These are phyloP conservation scores for Haplographium delicatum DNA, from an alignment of 495 filamentous ascomycete species.

Conservation along the genomic window DNA sequence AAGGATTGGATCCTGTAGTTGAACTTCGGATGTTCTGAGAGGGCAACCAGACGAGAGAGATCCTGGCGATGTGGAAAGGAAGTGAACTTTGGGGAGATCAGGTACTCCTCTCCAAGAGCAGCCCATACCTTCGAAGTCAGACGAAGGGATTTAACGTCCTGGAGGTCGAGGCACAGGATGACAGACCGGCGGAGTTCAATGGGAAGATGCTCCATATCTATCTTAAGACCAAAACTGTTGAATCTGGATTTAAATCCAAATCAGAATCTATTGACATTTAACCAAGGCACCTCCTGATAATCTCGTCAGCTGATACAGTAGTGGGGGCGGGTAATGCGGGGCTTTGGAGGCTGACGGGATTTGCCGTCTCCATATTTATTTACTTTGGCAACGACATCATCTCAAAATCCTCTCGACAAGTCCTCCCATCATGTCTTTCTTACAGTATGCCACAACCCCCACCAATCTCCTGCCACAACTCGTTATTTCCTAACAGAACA, in stretches of 20 bases:
- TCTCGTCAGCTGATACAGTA: no score
- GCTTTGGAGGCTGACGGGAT: no score
- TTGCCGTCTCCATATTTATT: no score
- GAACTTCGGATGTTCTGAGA: conserved; percentile 18
- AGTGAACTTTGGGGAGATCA: conserved; percentile 6
- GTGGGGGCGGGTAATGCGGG: no score
- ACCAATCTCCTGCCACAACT: neutral
- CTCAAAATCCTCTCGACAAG: neutral
- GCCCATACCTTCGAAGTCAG: conserved; percentile 16
- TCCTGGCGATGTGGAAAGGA: conserved; percentile 14
- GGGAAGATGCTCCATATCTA: conserved; percentile 21
- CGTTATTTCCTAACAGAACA: neutral
- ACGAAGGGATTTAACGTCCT: conserved; percentile 13
- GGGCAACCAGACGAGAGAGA: conserved; percentile 2
- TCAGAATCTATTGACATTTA: no score
- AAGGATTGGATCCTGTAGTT: conserved; percentile 8
- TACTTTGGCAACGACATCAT: neutral
- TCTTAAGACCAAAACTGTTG: no score
- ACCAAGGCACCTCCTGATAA: no score
- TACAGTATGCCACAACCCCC: neutral
- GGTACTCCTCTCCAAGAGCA: conserved; percentile 12
- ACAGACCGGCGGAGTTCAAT: conserved; percentile 16
- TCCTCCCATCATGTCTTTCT: neutral
- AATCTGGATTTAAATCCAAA: no score
- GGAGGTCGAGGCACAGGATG: conserved; percentile 5